Percentiles rank a stretch among this genome's conserved stretches.
Evolutionary conservation across 1,284 basidiomycete genomes (phyloP).

Genomic region (Trichosporon sp.): DNA sequence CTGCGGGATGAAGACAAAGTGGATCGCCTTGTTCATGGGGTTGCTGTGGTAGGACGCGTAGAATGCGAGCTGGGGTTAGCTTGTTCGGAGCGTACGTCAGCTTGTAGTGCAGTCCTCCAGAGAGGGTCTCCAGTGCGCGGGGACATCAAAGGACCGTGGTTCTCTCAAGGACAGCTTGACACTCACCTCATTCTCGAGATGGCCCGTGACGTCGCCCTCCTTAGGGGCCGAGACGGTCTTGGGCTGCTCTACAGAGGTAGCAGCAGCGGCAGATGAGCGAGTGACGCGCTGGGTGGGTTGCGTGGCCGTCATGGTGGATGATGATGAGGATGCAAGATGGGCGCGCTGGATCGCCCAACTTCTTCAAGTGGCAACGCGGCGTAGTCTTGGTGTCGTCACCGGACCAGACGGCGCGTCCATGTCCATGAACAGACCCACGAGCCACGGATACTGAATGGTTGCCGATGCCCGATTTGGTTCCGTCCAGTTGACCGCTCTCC

Average conservation of each 20-base stretch:
- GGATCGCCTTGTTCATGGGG: constrained; percentile 74
- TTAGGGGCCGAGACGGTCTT: constrained; percentile 9
- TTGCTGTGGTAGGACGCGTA: constrained; percentile 87
- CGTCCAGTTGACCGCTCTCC: background rate
- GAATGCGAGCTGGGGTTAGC: constrained; percentile 68
- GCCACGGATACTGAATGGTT: constrained; percentile 4
- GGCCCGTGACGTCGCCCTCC: constrained; percentile 20
- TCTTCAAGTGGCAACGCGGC: background rate
- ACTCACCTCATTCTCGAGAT: constrained; percentile 47
- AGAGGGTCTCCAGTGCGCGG: too few relatives aligned
- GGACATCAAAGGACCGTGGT: too few relatives aligned
- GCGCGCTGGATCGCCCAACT: background rate
- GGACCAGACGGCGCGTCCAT: background rate
- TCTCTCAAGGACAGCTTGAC: too few relatives aligned
- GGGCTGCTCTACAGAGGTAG: background rate
- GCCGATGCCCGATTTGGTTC: constrained; percentile 7
- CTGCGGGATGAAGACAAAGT: constrained; percentile 77
- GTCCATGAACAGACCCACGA: background rate
- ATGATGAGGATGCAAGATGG: background rate
- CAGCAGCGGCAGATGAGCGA: background rate
- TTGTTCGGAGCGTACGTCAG: background rate
- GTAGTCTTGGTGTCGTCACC: background rate
- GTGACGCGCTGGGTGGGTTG: constrained; percentile 17
- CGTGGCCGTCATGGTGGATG: constrained; percentile 13
- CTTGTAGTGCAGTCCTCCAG: too few relatives aligned